Conservation (phyloP, 305 asterid genomes). For the Withania somnifera region DNA sequence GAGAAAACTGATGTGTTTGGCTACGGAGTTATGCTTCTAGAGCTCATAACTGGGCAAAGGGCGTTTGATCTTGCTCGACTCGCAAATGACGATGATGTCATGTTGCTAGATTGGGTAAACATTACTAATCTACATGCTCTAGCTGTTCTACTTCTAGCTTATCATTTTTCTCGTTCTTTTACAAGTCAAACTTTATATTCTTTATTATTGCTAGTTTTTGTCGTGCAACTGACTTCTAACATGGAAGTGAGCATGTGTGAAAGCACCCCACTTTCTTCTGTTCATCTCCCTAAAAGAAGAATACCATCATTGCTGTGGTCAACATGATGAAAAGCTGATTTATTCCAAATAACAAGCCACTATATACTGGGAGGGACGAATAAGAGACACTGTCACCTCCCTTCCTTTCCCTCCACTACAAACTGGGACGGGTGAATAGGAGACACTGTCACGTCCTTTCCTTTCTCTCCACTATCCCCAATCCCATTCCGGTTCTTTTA, state of each 20-base stretch:
- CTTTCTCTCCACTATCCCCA: neutral
- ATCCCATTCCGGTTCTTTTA: neutral
- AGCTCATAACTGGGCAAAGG: conserved; percentile 75
- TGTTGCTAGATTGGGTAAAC: conserved; percentile 80
- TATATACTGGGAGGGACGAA: neutral
- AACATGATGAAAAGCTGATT: neutral
- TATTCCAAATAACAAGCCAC: neutral
- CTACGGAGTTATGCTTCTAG: conserved; percentile 86
- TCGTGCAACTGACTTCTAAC: neutral
- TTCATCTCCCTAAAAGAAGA: neutral
- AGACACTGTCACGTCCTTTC: neutral
- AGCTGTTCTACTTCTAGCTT: neutral
- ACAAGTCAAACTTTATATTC: neutral
- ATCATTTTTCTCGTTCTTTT: neutral
- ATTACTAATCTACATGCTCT: neutral
- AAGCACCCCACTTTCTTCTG: neutral
- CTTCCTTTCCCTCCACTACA: neutral
- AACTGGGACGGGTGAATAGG: neutral
- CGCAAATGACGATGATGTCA: conserved; percentile 70
- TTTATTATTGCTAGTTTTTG: neutral
- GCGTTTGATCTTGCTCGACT: conserved; percentile 81
- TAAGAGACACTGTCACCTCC: neutral
- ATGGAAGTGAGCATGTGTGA: neutral
- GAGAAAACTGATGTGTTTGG: conserved; percentile 88
- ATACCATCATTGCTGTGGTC: neutral